Percentiles rank a stretch among this genome's conserved stretches.
phyloP scores from a whole-genome alignment of 129 eudicot species.

The Gnaphalium uliginosum region DNA sequence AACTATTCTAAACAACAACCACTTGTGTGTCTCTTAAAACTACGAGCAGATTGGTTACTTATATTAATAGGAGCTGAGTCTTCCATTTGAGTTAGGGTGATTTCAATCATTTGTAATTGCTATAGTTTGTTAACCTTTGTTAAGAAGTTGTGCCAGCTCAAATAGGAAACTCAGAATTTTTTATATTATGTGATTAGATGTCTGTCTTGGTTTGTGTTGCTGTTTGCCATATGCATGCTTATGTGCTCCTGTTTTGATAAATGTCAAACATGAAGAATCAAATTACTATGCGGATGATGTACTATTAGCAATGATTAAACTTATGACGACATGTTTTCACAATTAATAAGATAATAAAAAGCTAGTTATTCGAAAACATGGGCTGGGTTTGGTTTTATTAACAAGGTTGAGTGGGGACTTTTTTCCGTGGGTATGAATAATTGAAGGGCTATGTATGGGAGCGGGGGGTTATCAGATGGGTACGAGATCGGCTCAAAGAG shows the following conservation, averaged over 20 bases:
- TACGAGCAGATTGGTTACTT: background rate
- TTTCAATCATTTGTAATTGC: background rate
- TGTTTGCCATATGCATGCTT: slow-evolving; percentile 14
- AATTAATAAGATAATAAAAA: slow-evolving; percentile 27
- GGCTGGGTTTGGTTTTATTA: slow-evolving; percentile 95
- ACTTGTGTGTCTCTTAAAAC: background rate
- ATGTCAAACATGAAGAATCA: slow-evolving; percentile 7
- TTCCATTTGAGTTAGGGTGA: background rate
- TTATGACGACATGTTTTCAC: background rate
- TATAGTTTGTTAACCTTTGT: background rate
- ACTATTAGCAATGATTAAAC: slow-evolving; percentile 1
- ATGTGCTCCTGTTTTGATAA: slow-evolving; percentile 17
- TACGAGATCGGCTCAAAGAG: slow-evolving; percentile 99
- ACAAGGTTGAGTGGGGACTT: slow-evolving; percentile 97
- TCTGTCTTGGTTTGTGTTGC: background rate
- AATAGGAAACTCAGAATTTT: background rate
- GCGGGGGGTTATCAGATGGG: slow-evolving; percentile 99
- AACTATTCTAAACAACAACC: background rate
- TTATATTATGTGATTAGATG: background rate
- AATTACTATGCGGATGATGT: slow-evolving; percentile 5
- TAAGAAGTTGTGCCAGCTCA: background rate
- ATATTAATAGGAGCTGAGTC: background rate
- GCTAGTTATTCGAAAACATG: slow-evolving; percentile 51
- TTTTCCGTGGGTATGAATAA: slow-evolving; percentile 77
- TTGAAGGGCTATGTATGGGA: slow-evolving; percentile 99